Evolutionary conservation across 2,329 filamentous ascomycete species (phyloP), one percentile per base, ranked within the genome.

Genomic region (Hypoxylon sp.): DNA sequence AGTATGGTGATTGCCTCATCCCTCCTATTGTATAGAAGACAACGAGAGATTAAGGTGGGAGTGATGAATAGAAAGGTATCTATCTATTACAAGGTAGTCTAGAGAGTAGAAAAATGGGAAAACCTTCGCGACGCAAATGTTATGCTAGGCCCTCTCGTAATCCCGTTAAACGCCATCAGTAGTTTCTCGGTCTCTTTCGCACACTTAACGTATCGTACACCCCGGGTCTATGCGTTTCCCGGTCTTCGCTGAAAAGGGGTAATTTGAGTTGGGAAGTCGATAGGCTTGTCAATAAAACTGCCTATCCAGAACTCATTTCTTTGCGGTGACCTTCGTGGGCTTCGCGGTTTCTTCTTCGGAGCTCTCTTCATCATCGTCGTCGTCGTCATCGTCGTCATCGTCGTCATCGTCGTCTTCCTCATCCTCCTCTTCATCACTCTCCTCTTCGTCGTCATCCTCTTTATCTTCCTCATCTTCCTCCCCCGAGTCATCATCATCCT

Each of bases 401-500:
- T 75, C 70, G 1, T 75, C 72, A 0, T 75, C 73, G 0, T 73
- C 69, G 0, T 73, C 72, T 1, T 74, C 69, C 0, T 73, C 71
- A 0, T 75, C 70, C 0, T 73, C 71, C 0, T 75, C 70, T 1
- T 72, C 70, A 1, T 73, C 68, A 1, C 67, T 65, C 4, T 72
- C 57, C 1, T 70, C 54, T 2, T 73, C 59, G 0, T 65, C 68
- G 5, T 70, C 65, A n/a, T 71, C 64, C 4, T 70, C n/a, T n/a
- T n/a, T n/a, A n/a, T 71, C 68, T 0, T 68, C 68, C 0, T 71
- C 59, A 1, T 70, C 72, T 1, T 72, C 67, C 1, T 73, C 72
- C 1, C 70, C 71, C 6, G 72, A 67, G 3, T 74, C 71, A 4
- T 77, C 74, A 0, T 73, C 71, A 6, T 77, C 70, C 1, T 75